Evolutionary conservation across 2,329 filamentous ascomycete species (phyloP).

Genomic region (Aspergillus sp.): DNA sequence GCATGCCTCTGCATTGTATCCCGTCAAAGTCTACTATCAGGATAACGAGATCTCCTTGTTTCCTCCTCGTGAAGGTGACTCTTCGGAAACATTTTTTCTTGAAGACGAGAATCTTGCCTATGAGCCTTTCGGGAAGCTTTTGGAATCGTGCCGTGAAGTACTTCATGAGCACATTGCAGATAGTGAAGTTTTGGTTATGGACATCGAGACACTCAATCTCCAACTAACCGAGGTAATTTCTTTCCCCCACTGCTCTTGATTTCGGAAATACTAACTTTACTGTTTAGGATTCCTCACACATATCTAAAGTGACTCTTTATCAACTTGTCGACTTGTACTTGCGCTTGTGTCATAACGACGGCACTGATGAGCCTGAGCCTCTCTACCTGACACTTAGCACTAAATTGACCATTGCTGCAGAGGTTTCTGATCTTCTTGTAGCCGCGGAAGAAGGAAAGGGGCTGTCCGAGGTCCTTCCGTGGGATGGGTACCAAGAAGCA

Average conservation of each 20-base stretch:
- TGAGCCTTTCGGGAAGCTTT: slow-evolving; percentile 54
- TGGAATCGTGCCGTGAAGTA: slow-evolving; percentile 55
- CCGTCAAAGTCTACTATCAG: slow-evolving; percentile 57
- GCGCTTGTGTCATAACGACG: slow-evolving; percentile 60
- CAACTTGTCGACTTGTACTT: slow-evolving; percentile 62
- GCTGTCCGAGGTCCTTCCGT: slow-evolving; percentile 48
- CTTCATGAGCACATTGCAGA: slow-evolving; percentile 56
- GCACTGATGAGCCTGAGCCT: slow-evolving; percentile 51
- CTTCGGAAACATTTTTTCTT: slow-evolving; percentile 57
- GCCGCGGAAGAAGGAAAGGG: slow-evolving; percentile 59
- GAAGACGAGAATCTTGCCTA: slow-evolving; percentile 56
- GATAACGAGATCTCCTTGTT: slow-evolving; percentile 59
- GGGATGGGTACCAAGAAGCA: slow-evolving; percentile 53
- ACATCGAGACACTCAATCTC: slow-evolving; percentile 56
- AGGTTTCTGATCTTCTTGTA: slow-evolving; percentile 52
- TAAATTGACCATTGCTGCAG: slow-evolving; percentile 54
- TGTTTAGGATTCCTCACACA: slow-evolving; percentile 49
- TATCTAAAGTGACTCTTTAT: slow-evolving; percentile 52
- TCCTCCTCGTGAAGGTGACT: slow-evolving; percentile 53
- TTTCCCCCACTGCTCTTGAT: slow-evolving; percentile 4
- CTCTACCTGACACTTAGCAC: slow-evolving; percentile 59
- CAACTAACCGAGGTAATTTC: slow-evolving; percentile 57
- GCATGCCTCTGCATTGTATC: slow-evolving; percentile 34
- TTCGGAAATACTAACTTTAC: slow-evolving; percentile 23
- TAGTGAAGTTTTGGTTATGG: slow-evolving; percentile 58